Conservation (phyloP, 768 basidiomycete genomes). For the Macrolepiota dolichaula region DNA sequence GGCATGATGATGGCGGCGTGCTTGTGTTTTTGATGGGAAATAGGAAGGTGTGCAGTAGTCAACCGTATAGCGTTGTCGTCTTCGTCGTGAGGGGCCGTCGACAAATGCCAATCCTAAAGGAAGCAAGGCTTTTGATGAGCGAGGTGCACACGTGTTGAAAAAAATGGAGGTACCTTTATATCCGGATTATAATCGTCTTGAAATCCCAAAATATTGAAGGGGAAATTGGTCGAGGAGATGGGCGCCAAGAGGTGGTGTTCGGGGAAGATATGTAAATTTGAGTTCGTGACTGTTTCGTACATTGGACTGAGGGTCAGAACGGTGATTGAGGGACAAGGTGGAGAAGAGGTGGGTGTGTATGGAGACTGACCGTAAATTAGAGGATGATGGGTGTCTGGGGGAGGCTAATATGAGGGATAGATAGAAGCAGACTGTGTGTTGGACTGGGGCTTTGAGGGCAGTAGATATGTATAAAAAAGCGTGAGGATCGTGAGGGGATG, state of each 20-base stretch:
- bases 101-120: conserved; percentile 46
- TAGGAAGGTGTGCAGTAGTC: conserved; percentile 29
- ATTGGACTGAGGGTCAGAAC: conserved; percentile 51
- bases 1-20: conserved; percentile 44
- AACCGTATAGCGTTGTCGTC: conserved; percentile 26
- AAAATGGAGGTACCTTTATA: conserved; percentile 11
- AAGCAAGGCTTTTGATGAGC: conserved; percentile 14
- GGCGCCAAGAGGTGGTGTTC: conserved; percentile 12
- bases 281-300: conserved; percentile 64
- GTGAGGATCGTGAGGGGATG: conserved; percentile 57
- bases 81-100: conserved; percentile 28
- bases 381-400: conserved; percentile 19
- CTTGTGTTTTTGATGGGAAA: conserved; percentile 11
- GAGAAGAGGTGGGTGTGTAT: conserved; percentile 9
- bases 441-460: background rate
- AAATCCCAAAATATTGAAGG: background rate
- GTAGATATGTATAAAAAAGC: conserved; percentile 32
- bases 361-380: conserved; percentile 42
- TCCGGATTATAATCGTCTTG: background rate
- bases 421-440: conserved; percentile 15
- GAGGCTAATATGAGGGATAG: conserved; percentile 23
- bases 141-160: conserved; percentile 8
- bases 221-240: conserved; percentile 5
- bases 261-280: conserved; percentile 17
- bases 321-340: conserved; percentile 22